phyloP scores from a whole-genome alignment of 306 rosid genomes.

The Vachellia pachyceras region DNA sequence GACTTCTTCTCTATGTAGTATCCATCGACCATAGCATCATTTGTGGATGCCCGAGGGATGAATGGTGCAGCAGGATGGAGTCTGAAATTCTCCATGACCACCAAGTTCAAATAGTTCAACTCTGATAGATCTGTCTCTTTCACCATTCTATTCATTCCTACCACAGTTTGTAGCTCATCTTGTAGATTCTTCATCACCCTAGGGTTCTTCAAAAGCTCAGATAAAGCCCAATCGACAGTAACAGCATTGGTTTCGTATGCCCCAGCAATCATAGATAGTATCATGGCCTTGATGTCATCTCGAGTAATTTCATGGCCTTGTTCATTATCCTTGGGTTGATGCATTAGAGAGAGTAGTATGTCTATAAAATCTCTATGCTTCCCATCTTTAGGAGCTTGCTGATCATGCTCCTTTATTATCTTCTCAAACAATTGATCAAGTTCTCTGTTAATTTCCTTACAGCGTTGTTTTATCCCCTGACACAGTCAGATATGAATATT shows the following conservation, averaged over 20 bases:
- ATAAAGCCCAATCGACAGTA: slow-evolving; percentile 36
- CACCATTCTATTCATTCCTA: slow-evolving; percentile 38
- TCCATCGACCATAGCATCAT: slow-evolving; percentile 22
- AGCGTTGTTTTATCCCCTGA: slow-evolving; percentile 21
- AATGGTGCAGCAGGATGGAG: slow-evolving; percentile 37
- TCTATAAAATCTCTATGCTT: slow-evolving; percentile 31
- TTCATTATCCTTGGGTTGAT: slow-evolving; percentile 39
- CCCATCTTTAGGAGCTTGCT: slow-evolving; percentile 12
- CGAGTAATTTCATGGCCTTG: slow-evolving; percentile 33
- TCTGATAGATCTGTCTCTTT: slow-evolving; percentile 45
- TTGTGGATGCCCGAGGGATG: slow-evolving; percentile 16
- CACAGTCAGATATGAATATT: background rate
- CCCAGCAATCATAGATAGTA: slow-evolving; percentile 42
- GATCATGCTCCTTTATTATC: slow-evolving; percentile 45
- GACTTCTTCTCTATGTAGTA: slow-evolving; percentile 38
- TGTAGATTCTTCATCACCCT: slow-evolving; percentile 47
- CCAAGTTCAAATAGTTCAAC: slow-evolving; percentile 43
- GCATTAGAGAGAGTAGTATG: slow-evolving; percentile 38
- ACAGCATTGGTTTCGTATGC: background rate
- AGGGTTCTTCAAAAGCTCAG: slow-evolving; percentile 48
- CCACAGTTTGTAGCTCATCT: slow-evolving; percentile 32
- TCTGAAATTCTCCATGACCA: slow-evolving; percentile 44
- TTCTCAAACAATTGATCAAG: slow-evolving; percentile 41
- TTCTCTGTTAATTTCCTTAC: slow-evolving; percentile 16
- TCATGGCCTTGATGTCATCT: slow-evolving; percentile 49